Evolutionary conservation across 805 yeast genomes (phyloP).

Genomic region (Lipomyces kockii): DNA sequence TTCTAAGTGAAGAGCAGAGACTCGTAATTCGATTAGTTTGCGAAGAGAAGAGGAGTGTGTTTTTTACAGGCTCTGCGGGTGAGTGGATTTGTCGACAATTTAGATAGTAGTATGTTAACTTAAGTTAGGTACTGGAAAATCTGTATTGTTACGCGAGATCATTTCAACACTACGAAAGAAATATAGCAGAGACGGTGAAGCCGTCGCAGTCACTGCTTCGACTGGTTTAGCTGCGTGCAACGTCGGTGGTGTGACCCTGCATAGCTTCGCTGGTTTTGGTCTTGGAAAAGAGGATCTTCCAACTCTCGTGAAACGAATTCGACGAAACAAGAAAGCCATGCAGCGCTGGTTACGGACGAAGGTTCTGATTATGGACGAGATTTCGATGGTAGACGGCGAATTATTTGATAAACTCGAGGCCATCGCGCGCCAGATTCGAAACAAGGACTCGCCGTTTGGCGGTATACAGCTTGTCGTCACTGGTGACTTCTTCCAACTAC

Average conservation of each 20-base stretch:
- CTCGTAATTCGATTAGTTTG: conserved; percentile 66
- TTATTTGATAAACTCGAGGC: conserved; percentile 75
- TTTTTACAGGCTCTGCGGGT: conserved; percentile 98
- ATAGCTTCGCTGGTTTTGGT: conserved; percentile 85
- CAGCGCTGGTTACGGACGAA: conserved; percentile 68
- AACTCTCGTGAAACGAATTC: conserved; percentile 55
- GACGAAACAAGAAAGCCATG: conserved; percentile 50
- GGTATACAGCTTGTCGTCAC: conserved; percentile 88
- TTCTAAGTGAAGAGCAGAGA: conserved; percentile 55
- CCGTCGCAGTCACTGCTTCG: conserved; percentile 89
- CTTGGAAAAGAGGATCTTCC: conserved; percentile 62
- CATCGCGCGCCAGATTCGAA: conserved; percentile 64
- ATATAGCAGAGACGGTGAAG: conserved; percentile 50
- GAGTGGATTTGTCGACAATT: neutral
- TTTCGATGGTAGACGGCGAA: conserved; percentile 88
- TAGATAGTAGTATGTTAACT: neutral
- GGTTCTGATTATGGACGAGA: conserved; percentile 86
- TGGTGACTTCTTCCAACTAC: conserved; percentile 96
- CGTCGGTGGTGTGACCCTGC: conserved; percentile 88
- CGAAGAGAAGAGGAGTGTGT: conserved; percentile 64
- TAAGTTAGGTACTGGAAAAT: conserved; percentile 73
- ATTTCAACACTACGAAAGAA: conserved; percentile 57
- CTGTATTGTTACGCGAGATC: conserved; percentile 75
- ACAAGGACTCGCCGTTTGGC: conserved; percentile 75
- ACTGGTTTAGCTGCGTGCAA: conserved; percentile 96